Evolutionary conservation across 2,329 filamentous ascomycete species (phyloP), one percentile per base, ranked within the genome.

Genomic region (Colletotrichum nymphaeae): DNA sequence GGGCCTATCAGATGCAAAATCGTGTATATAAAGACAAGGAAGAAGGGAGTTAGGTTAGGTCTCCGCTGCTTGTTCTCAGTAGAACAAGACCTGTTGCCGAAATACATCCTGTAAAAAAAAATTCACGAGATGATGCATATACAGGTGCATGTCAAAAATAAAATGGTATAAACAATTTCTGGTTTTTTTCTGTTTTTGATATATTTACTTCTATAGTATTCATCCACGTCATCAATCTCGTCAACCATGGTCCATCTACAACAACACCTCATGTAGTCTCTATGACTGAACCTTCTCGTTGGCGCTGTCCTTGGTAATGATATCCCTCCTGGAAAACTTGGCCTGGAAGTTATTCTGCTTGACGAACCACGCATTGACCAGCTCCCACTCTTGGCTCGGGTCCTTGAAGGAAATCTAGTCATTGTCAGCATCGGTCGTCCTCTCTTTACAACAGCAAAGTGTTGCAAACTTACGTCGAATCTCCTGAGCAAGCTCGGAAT

Each of bases 341-440:
- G 84, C 83, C 71, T 84, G 80, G 76, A 91, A 91, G 78, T 90
- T 86, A 30, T 85, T 83, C 78, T 91, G 90, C 80, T 90, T 89
- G 63, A 91, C 88, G 73, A 92, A 91, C 90, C 90, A 92, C 3
- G 89, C 88, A 75, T 92, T 91, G 62, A 88, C 85, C 24, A 90
- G 80, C 76, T 86, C 85, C 89, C 90, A 91, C 75, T 91, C 89
- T 71, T 86, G 85, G 19, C 78, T 81, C 0, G 88, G 88, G 77
- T 90, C 85, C 66, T 87, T 84, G 64, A 91, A 88, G 30, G 84
- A 76, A 55, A 91, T 86, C 89, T 91, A 72, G 0, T 5, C 1
- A 5, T 1, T 3, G 60, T 65, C 42, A 69, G 65, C 32, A 42
- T n/a, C 16, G 8, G 19, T 6, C 4, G 7, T 49, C 16, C 16